These are phyloP conservation scores for Exophiala lecanii-corni DNA, from an alignment of 2,329 filamentous ascomycete species.

Conservation along the genomic window DNA sequence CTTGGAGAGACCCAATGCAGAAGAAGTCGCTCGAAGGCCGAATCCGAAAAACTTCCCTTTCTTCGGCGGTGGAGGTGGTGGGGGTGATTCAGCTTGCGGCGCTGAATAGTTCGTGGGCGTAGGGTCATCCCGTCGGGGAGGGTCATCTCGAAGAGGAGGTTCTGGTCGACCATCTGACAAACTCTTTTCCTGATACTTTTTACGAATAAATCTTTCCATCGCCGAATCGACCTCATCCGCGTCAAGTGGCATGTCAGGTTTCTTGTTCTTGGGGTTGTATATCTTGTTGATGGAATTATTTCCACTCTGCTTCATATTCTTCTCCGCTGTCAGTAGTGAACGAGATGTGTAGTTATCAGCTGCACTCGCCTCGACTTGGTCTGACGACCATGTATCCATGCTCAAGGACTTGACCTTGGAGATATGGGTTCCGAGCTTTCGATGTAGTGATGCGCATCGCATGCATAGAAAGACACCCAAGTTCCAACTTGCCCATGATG, in stretches of 20 bases:
- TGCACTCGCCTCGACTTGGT: conserved; percentile 79
- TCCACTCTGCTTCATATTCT: conserved; percentile 94
- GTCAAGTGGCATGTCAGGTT: conserved; percentile 80
- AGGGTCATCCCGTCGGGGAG: conserved; percentile 30
- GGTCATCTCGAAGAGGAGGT: conserved; percentile 30
- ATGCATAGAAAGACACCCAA: conserved; percentile 95
- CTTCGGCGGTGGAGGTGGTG: conserved; percentile 50
- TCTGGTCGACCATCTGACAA: conserved; percentile 45
- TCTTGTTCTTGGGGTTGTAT: conserved; percentile 81
- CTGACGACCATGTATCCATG: conserved; percentile 95
- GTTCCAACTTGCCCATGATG: conserved; percentile 99
- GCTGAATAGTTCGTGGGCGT: conserved; percentile 54
- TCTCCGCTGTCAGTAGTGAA: conserved; percentile 21
- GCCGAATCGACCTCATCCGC: conserved; percentile 87
- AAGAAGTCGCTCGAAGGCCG: conserved; percentile 63
- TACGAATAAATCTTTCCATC: conserved; percentile 91
- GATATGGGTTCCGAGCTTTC: conserved; percentile 94
- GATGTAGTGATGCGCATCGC: conserved; percentile 91
- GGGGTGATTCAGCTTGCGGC: conserved; percentile 51
- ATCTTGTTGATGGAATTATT: conserved; percentile 80
- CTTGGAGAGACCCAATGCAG: conserved; percentile 59
- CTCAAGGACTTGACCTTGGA: conserved; percentile 98
- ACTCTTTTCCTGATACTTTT: conserved; percentile 76
- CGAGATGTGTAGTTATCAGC: background rate
- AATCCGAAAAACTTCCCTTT: conserved; percentile 59